Base-by-base conservation (phyloP, 306 rosid species). In the Senna tora region DNA sequence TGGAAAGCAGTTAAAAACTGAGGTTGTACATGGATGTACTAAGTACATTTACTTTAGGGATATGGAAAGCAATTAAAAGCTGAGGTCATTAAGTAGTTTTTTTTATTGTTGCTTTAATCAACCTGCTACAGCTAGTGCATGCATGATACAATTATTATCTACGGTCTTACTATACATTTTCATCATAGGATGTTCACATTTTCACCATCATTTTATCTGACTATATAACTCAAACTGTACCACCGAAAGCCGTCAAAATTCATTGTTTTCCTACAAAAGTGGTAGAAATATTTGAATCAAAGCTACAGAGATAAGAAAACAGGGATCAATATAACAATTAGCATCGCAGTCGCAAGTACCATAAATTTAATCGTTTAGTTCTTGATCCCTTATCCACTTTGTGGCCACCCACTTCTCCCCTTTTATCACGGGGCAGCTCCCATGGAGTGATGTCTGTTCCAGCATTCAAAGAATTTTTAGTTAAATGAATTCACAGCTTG, bases 351-450 rank as follows among this genome's bases (percentile, higher is more conserved):
- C 74, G 17, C 65, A 20, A 46, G 41, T 65, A 50, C 30, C 21
- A 65, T 21, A 42, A 5, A n/a, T 53, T 67, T 78, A 83, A 66
- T 87, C 84, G 7, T 79, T 65, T 12, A 59, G 72, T 25, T 28
- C 65, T 78, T 89, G 89, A 82, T 95, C 84, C 77, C 96, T 81
- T 52, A 95, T 78, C 97, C 99, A 92, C 85, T 91, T 95, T 16
- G 96, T 89, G 7, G 92, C 93, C 41, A 91, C 96, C 97, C 99
- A 95, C 72, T 95, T 94, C 73, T 82, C 85, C 72, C 99, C 99
- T 81, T 81, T 75, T 47, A 88, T 77, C 52, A 91, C 99, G 9
- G 96, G 86, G 70, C 97, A 95, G 83, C 99, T 88, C 61, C 93
- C 97, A 57, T 94, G 99, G 34, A 91, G 81, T 60, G 99, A 89